Evolutionary conservation across 257 asterid genomes (phyloP).

Genomic region (Primulina eburnea): DNA sequence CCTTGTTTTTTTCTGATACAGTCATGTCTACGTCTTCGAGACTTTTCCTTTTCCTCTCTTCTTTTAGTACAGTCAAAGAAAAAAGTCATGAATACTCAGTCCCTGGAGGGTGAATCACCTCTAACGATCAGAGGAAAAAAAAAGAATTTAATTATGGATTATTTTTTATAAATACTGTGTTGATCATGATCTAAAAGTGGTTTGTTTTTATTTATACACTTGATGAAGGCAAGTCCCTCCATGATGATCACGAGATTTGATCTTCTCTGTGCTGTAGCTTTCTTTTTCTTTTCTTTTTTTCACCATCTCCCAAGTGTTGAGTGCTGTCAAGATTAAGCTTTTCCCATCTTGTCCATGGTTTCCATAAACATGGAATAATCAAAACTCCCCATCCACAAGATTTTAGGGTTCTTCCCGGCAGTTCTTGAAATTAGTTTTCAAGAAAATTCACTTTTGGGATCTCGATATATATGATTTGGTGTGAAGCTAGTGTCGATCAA

Average conservation of each 20-base stretch:
- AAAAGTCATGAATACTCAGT: conserved; percentile 39
- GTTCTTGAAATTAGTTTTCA: background rate
- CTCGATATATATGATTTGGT: background rate
- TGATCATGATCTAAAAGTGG: conserved; percentile 12
- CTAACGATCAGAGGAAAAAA: conserved; percentile 15
- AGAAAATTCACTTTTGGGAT: background rate
- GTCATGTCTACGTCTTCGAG: conserved; percentile 71
- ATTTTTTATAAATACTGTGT: conserved; percentile 2
- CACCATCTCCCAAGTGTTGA: no score
- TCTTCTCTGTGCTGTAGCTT: conserved; percentile 16
- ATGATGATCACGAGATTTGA: conserved; percentile 11
- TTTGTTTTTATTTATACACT: background rate
- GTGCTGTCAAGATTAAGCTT: conserved; percentile 32
- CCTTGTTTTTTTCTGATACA: conserved; percentile 25
- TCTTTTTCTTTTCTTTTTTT: background rate
- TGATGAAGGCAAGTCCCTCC: conserved; percentile 43
- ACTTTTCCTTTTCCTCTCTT: conserved; percentile 34
- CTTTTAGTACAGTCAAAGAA: conserved; percentile 43
- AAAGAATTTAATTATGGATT: background rate
- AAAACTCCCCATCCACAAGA: background rate
- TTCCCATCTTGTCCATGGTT: conserved; percentile 14
- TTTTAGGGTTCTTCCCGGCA: conserved; percentile 21
- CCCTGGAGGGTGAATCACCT: conserved; percentile 26
- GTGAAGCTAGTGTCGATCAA: background rate
- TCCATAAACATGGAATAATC: conserved; percentile 5